Percentiles rank a stretch among this genome's conserved stretches.
These are phyloP conservation scores for Paraphoma sp. DNA, from an alignment of 2,329 filamentous ascomycete genomes.

Conservation along the genomic window DNA sequence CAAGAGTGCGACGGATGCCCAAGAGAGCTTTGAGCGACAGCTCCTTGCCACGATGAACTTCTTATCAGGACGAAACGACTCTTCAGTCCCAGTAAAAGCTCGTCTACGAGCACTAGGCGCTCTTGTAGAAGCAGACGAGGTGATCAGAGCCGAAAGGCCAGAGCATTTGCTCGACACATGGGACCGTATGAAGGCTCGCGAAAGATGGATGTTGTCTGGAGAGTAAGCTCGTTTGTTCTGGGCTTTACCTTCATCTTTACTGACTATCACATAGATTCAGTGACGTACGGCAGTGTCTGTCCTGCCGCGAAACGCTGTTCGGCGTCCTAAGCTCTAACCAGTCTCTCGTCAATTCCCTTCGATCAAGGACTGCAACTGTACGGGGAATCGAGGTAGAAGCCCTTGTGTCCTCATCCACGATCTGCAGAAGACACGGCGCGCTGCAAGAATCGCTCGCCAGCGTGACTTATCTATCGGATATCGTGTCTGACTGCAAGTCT, in stretches of 20 bases:
- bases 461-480: constrained; percentile 79
- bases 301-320: constrained; percentile 81
- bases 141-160: constrained; percentile 67
- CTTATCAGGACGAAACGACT: constrained; percentile 33
- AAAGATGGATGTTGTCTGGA: constrained; percentile 82
- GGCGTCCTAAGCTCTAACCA: constrained; percentile 76
- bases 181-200: constrained; percentile 68
- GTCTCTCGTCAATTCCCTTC: constrained; percentile 66
- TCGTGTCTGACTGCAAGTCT: constrained; percentile 72
- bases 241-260: neutral
- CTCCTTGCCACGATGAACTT: constrained; percentile 55
- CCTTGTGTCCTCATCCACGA: constrained; percentile 75
- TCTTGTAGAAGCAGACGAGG: constrained; percentile 81
- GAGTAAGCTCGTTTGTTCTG: constrained; percentile 61
- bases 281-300: constrained; percentile 81
- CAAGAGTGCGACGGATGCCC: constrained; percentile 61
- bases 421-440: constrained; percentile 80
- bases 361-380: constrained; percentile 67
- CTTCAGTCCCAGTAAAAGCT: constrained; percentile 29
- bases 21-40: constrained; percentile 67
- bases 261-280: constrained; percentile 63
- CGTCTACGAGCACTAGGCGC: constrained; percentile 64
- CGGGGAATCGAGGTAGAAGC: constrained; percentile 76
- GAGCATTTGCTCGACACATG: constrained; percentile 69
- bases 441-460: constrained; percentile 87